Evolutionary conservation across 2,329 filamentous ascomycete species (phyloP).

Genomic region (Piedraia hortae): DNA sequence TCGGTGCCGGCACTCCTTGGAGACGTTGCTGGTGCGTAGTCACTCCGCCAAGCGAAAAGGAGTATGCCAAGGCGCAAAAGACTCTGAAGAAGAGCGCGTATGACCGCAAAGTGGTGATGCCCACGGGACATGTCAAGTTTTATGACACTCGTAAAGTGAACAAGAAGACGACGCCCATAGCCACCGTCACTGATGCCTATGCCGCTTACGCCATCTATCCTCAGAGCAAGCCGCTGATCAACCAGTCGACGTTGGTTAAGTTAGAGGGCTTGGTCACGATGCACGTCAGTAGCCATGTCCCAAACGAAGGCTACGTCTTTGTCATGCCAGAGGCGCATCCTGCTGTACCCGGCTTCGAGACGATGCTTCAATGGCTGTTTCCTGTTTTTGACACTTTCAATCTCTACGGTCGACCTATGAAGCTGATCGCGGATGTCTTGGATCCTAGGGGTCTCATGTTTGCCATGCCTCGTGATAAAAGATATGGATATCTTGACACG

Average conservation of each 20-base stretch:
- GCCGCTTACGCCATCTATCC: slow-evolving; percentile 90
- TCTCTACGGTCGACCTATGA: slow-evolving; percentile 68
- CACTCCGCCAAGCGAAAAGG: slow-evolving; percentile 77
- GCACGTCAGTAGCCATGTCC: slow-evolving; percentile 48
- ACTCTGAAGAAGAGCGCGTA: slow-evolving; percentile 62
- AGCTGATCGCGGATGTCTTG: slow-evolving; percentile 62
- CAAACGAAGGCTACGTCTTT: slow-evolving; percentile 82
- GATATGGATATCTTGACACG: slow-evolving; percentile 76
- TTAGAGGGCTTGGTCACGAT: slow-evolving; percentile 77
- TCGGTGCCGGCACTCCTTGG: slow-evolving; percentile 90
- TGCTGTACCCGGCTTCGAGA: slow-evolving; percentile 84
- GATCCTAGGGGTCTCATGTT: slow-evolving; percentile 90
- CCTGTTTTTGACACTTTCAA: slow-evolving; percentile 82
- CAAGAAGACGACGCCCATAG: slow-evolving; percentile 74
- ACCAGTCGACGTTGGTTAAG: slow-evolving; percentile 82
- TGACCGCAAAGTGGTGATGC: slow-evolving; percentile 34
- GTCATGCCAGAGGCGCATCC: slow-evolving; percentile 87
- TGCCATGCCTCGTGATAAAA: slow-evolving; percentile 68
- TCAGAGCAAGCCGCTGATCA: slow-evolving; percentile 75
- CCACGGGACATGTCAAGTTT: slow-evolving; percentile 82
- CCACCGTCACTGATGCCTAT: slow-evolving; percentile 71
- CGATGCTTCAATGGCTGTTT: slow-evolving; percentile 77
- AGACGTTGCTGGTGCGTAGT: slow-evolving; percentile 92
- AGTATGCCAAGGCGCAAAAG: slow-evolving; percentile 60
- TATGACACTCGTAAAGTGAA: slow-evolving; percentile 76